Base-by-base conservation (phyloP, 257 asterid species). In the Striga asiatica region DNA sequence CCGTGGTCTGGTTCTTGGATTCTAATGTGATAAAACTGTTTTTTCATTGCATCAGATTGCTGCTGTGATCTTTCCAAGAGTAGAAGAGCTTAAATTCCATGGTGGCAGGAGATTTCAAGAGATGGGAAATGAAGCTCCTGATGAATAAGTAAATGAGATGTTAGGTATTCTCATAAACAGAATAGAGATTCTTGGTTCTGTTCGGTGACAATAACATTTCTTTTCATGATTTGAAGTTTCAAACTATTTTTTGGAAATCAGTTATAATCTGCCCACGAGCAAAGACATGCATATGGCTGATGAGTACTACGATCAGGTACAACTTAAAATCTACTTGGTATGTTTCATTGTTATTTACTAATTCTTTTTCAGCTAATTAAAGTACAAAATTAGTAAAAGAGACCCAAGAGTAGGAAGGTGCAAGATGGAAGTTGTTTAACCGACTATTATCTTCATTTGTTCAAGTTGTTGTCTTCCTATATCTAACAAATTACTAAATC, bases 271-370 rank as follows among this genome's bases (percentile, higher is more conserved):
- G 45, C 81, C 81, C 24, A 72, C 37, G 74, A 64, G 75, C 72
- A 78, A 66, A 74, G 76, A 72, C 59, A 66, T 72, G 81, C 75
- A 17, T 3, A 8, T 29, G 49, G 32, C 81, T 5, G 75, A 75
- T 61, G 85, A 75, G 66, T 69, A 64, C 64, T 78, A 75, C 55
- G 85, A 78, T 62, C 75, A 72, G 85, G 85, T 78, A 72, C 16
- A 19, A 7, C 43, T 46, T 23, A 2, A 16, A 38, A 18, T n/a
- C n/a, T n/a, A n/a, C n/a, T n/a, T n/a, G n/a, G n/a, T n/a, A n/a
- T n/a, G n/a, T n/a, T n/a, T n/a, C n/a, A n/a, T n/a, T n/a, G n/a
- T n/a, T n/a, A n/a, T n/a, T n/a, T n/a, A n/a, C n/a, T n/a, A n/a
- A n/a, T n/a, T n/a, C n/a, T n/a, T n/a, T n/a, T n/a, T n/a, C n/a